Evolutionary conservation across 805 yeast species (phyloP), one percentile per base, ranked within the genome.

Genomic region (Starmerella roubikii): DNA sequence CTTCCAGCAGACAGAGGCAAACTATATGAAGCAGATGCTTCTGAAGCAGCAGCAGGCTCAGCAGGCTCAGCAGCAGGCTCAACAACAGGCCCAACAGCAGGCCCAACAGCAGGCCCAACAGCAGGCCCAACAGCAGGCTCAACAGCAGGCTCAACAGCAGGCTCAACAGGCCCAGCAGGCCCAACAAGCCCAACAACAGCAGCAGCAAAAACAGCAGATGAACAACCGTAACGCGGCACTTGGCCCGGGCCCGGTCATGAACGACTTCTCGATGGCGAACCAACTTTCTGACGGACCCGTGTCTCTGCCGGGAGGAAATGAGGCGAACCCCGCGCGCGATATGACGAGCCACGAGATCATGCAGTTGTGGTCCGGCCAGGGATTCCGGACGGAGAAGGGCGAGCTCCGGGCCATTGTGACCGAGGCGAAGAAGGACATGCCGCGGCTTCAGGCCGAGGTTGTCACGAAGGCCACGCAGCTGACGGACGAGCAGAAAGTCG

Each of bases 401-500:
- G 55, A 49, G 37, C 66, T 84, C 45, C 69, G 75, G 42, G 68
- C 68, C 40, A 68, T 85, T 31, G 67, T 76, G 41, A 78, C 73
- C 25, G 93, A 80, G 44, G 85, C 79, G 1, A 65, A 79, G 0
- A 64, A 71, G 20, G 72, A 76, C 13, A 32, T 34, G n/a, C 37
- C 44, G 35, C 78, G 82, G 10, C 69, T 81, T 28, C 71, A 74
- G 34, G 39, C 42, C 3, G 50, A 47, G 30, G 57, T 82, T 41
- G 73, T 74, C 39, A 81, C 56, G 51, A 67, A 79, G 38, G 76
- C 91, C 0, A 65, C 65, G 51, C 59, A 67, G 32, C 62, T 84
- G 37, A 59, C 77, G 1, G 72, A 68, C 21, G 76, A 71, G 23
- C 88, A 82, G 48, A 80, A 78, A 57, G 68, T 64, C 29, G 66